Base-by-base conservation (phyloP, 2,329 filamentous ascomycete species). In the Cucurbitaria berberidis region DNA sequence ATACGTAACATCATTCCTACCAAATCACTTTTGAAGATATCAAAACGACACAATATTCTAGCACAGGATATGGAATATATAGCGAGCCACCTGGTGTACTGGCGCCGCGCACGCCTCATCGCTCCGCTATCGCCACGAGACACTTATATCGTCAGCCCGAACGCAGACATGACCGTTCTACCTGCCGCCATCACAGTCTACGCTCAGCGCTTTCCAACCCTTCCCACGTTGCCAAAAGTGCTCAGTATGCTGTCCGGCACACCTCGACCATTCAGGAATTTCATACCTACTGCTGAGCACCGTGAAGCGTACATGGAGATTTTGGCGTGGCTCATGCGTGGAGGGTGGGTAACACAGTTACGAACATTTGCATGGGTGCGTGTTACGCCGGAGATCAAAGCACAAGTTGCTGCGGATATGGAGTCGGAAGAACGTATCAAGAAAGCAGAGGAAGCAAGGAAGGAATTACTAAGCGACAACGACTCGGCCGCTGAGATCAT, bases 81-180 rank as follows among this genome's bases (percentile, higher is more conserved):
- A 57, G 92, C 93, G 9, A 89, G 91, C 52, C 95, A 98, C 77
- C 88, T 99, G 58, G 92, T 98, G 56, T 96, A 96, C 77, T 98
- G 93, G 93, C 88, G 95, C 21, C 89, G 93, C 51, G 95, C 93
- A 41, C 90, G 96, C 55, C 89, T 93, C 15, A 93, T 98, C 35
- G 90, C 91, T 4, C 95, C 95, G 0, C 84, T 99, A 5, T 92
- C 97, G 68, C 89, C 90, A 38, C 85, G 93, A 42, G 93, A 98
- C 71, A 89, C 88, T 10, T 99, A 98, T 74, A 89, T 98, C 29
- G 85, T 97, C 24, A 96, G 91, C 1, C 93, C 93, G 0, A 96
- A 96, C 71, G 92, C 91, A 56, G 89, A 96, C 66, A 84, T 92
- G 65, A 80, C 83, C 45, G 85, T 86, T 41, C 82, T 98, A 0